A percentile compares a stretch with the other conserved stretches of the same genome.
These are phyloP conservation scores for Murraya paniculata DNA, from an alignment of 345 rosid genomes.

Conservation along the genomic window DNA sequence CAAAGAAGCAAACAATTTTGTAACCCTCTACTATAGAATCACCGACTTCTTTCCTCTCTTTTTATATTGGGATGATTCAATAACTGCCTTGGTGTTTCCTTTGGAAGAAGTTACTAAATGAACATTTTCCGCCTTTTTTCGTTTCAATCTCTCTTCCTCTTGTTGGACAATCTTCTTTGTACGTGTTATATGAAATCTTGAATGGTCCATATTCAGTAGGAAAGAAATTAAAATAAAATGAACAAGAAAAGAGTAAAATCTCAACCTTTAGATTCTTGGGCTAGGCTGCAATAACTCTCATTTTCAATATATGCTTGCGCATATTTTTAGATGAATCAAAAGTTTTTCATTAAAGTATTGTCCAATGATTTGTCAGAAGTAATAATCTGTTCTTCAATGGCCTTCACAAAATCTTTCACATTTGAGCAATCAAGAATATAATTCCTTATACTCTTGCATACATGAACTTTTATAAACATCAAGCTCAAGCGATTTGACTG, in stretches of 20 bases:
- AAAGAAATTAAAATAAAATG: not conserved
- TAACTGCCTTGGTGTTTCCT: no score
- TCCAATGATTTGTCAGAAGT: conserved; percentile 24
- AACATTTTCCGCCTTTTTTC: no score
- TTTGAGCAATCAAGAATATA: not conserved
- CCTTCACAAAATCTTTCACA: not conserved
- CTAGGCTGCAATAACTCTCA: not conserved
- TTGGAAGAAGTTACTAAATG: no score
- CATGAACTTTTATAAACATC: no score
- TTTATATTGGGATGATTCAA: not conserved
- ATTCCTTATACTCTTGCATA: no score
- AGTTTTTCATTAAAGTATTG: conserved; percentile 23
- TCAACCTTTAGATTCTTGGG: not conserved
- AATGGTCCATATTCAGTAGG: not conserved
- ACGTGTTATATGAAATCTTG: no score
- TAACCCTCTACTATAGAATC: not conserved
- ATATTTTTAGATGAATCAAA: not conserved
- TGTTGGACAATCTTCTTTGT: no score
- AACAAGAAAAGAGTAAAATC: not conserved
- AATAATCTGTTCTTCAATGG: not conserved
- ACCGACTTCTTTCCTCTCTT: not conserved
- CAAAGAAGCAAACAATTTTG: not conserved
- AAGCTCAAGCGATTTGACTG: no score
- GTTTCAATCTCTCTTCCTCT: no score
- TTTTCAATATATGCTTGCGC: not conserved